Evolutionary conservation across 768 basidiomycete genomes (phyloP), one percentile per base, ranked within the genome.

Genomic region (Lyophyllum semitale): DNA sequence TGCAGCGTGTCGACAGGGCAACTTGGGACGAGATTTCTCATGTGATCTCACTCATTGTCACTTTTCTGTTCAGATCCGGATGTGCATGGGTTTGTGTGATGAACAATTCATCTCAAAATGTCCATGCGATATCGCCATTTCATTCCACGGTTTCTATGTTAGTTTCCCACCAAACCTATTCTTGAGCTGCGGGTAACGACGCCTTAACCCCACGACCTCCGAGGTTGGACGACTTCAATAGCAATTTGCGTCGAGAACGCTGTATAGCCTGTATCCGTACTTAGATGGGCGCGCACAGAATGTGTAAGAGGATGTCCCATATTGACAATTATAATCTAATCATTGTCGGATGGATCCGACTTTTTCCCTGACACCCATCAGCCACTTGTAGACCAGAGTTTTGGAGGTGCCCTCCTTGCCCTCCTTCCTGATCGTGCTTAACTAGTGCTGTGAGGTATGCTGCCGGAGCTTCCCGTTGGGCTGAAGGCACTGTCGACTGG

Each of bases 41-140:
- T 42, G 35, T 25, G 52, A 38, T 55, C 48, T 45, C 29, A 42
- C 29, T 49, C 40, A 25, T 33, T 48, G 35, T 32, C 42, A 5
- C 22, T n/a, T 23, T 29, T 23, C 47, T n/a, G n/a, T n/a, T n/a
- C n/a, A n/a, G n/a, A n/a, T n/a, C n/a, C n/a, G n/a, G 54, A 38
- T 38, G 40, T 43, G 20, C 17, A 40, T 23, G 50, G 44, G 35
- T 47, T 50, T n/a, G 18, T 38, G 52, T 54, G 62, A 58, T 54
- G 32, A 54, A 52, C 45, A 55, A 23, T 56, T 63, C 49, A 59
- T 61, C 45, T 58, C 41, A 54, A 55, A 44, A 38, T 54, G 45
- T 58, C 20, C 30, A 23, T 12, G 26, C 41, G 33, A 35, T 17
- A 45, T 15, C 47, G 44, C 30, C 32, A 29, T 46, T 63, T 60